Percentiles rank a stretch among this genome's conserved stretches.
Conservation (phyloP, 2,329 filamentous ascomycete species). For the Eutypella sp. region DNA sequence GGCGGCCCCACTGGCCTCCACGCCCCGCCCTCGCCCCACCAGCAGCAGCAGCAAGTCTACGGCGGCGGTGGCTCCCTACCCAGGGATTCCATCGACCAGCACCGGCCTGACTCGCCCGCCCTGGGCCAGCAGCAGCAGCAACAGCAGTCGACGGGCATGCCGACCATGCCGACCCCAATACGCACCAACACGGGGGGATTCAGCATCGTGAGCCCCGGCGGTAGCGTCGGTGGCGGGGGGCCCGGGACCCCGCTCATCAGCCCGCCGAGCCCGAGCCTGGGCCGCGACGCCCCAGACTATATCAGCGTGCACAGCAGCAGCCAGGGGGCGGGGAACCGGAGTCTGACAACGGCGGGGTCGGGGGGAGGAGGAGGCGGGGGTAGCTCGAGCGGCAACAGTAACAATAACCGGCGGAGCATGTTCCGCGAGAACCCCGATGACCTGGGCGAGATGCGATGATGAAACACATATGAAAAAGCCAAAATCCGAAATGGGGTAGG, state of each 20-base stretch:
- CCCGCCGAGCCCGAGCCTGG: conserved; percentile 11
- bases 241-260: conserved; percentile 6
- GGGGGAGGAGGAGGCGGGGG: conserved; percentile 7
- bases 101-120: conserved; percentile 22
- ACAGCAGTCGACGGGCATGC: too few species aligned
- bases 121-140: conserved; percentile 7
- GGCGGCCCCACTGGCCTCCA: background rate
- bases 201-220: background rate
- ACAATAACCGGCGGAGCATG: conserved; percentile 11
- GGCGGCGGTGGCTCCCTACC: too few species aligned
- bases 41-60: too few species aligned
- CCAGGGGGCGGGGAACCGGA: background rate
- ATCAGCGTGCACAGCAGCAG: conserved; percentile 4
- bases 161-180: too few species aligned
- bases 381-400: background rate
- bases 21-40: conserved; percentile 2
- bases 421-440: conserved; percentile 22
- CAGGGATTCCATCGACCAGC: conserved; percentile 1
- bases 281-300: conserved; percentile 9
- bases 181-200: background rate
- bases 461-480: too few species aligned
- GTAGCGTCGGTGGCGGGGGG: background rate
- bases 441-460: conserved; percentile 12
- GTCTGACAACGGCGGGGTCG: background rate
- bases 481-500: background rate